Evolutionary conservation across 2,329 filamentous ascomycete genomes (phyloP).

Genomic region (Hypoxylon sp.): DNA sequence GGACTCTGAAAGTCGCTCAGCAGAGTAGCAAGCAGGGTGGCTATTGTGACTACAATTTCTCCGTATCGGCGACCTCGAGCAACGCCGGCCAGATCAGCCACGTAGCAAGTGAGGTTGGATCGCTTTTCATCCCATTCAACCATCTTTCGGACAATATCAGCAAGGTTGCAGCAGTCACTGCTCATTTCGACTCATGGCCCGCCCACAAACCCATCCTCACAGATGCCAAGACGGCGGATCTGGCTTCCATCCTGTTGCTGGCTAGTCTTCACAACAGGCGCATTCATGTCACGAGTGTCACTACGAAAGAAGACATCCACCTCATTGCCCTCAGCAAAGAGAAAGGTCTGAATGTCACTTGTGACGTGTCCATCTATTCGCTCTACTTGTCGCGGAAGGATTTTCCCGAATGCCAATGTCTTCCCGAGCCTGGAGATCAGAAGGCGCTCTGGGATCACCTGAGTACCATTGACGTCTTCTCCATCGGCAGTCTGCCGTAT

Average conservation of each 20-base stretch:
- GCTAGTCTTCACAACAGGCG: constrained; percentile 80
- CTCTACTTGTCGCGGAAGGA: constrained; percentile 77
- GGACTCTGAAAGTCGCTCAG: constrained; percentile 75
- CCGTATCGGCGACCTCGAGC: constrained; percentile 74
- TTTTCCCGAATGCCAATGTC: constrained; percentile 70
- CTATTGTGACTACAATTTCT: constrained; percentile 82
- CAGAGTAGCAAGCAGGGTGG: constrained; percentile 72
- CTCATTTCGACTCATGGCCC: constrained; percentile 82
- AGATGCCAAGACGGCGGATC: constrained; percentile 80
- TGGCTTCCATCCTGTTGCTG: constrained; percentile 80
- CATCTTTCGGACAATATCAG: constrained; percentile 82
- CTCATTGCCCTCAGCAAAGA: constrained; percentile 80
- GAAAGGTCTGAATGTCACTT: constrained; percentile 83
- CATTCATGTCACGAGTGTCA: constrained; percentile 81
- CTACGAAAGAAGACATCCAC: constrained; percentile 80
- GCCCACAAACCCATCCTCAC: constrained; percentile 81
- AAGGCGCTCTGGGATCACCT: constrained; percentile 77
- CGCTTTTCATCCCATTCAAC: constrained; percentile 84
- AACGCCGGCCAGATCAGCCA: constrained; percentile 79
- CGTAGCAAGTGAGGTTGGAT: constrained; percentile 76
- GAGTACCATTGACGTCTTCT: constrained; percentile 78
- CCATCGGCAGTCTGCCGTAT: constrained; percentile 79
- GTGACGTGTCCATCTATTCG: constrained; percentile 82
- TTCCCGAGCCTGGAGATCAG: constrained; percentile 75
- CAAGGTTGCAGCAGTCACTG: constrained; percentile 80